Base-by-base conservation (phyloP, 108 stramenopile genomes). In the Cyclotella cryptica region DNA sequence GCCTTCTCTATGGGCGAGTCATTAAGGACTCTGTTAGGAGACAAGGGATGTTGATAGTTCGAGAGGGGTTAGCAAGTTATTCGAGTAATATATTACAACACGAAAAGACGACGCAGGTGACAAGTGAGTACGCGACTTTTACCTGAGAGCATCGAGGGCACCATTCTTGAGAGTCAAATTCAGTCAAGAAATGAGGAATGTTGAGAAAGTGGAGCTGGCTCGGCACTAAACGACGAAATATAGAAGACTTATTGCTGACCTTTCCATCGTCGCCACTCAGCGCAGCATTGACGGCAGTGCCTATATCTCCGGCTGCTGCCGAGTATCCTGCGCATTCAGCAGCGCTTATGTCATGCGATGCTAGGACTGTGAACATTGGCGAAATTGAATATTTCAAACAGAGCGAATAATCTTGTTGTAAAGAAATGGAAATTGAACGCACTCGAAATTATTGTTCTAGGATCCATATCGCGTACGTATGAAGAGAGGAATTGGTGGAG, bases 1-100 rank as follows among this genome's bases (percentile, higher is more conserved):
- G 93, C 89, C 39, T 88, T 69, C 81, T 95, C 91, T 55, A 95
- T 87, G 1, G 89, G 90, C 12, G 89, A 88, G 28, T 92, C 90
- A 75, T 87, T 86, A 13, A 95, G 63, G 49, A 93, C 55, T 22
- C 55, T 57, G n/a, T 49, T 1, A 49, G 6, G n/a, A 49, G 47
- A 49, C 2, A 35, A 35, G 6, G 2, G 2, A 35, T 35, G 6
- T 5, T 6, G 6, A 49, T n/a, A 49, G 47, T 7, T 7, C 9
- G 47, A 49, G 47, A 3, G 47, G 47, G 18, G 47, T n/a, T 7
- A 3, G 9, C n/a, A n/a, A 49, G 47, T 17, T 9, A 49, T n/a
- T 17, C 15, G 9, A 49, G 47, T n/a, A 49, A 49, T 49, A 3
- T 7, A 9, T 35, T 5, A 35, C 2, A 35, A 35, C 35, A 35